Conservation (phyloP, 176 grass and related monocot genomes). For the Carex scoparia region DNA sequence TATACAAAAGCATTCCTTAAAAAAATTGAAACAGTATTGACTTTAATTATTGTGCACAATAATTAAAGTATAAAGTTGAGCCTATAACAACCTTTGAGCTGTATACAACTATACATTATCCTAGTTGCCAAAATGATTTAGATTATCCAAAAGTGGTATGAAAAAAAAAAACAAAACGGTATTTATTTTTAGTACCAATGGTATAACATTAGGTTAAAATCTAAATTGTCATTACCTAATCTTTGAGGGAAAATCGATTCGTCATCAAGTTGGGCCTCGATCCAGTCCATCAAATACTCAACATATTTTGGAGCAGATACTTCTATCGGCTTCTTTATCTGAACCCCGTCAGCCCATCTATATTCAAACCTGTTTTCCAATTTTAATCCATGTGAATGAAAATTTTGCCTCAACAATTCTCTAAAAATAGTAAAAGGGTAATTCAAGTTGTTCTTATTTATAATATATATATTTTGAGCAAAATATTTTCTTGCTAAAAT, state of each 20-base stretch:
- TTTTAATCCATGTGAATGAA: not conserved
- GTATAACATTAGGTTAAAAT: not conserved
- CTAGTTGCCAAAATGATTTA: not conserved
- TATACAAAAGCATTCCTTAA: not conserved
- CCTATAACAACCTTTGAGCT: not conserved
- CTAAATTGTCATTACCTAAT: constrained; percentile 46
- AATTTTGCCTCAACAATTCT: not conserved
- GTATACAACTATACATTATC: not conserved
- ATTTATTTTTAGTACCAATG: not conserved
- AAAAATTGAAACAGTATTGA: not conserved
- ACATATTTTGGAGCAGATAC: constrained; percentile 90
- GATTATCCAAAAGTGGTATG: not conserved
- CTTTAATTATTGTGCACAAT: not conserved
- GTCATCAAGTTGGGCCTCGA: constrained; percentile 69
- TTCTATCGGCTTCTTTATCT: constrained; percentile 78
- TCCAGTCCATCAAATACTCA: constrained; percentile 94
- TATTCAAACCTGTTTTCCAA: constrained; percentile 62
- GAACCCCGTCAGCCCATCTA: constrained; percentile 89
- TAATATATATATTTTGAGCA: not conserved
- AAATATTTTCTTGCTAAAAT: not conserved
- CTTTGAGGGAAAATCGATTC: constrained; percentile 86
- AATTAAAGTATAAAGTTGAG: not conserved
- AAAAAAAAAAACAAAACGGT: not conserved
- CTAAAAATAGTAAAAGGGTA: not conserved
- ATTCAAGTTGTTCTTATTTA: not conserved